These are phyloP conservation scores for Phytopythium ostracodes DNA, from an alignment of 352 stramenopile genomes.

Conservation along the genomic window DNA sequence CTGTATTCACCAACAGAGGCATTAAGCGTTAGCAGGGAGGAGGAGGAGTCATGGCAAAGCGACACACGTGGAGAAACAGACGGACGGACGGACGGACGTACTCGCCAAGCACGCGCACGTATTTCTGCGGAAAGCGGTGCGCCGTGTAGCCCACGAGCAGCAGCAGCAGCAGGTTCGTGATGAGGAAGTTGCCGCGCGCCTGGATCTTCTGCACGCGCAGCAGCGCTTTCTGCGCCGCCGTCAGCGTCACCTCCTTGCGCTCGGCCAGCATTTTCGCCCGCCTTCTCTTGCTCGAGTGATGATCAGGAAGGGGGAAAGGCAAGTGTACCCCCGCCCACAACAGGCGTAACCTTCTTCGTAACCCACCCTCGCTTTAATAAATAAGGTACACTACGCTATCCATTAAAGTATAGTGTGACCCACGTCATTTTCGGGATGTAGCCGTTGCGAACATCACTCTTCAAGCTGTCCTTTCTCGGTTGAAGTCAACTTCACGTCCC, in stretches of 20 bases:
- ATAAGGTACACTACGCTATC: too few relatives aligned
- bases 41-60: neutral
- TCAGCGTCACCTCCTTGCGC: conserved; percentile 4
- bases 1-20: conserved; percentile 17
- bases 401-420: neutral
- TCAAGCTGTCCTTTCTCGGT: neutral
- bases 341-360: neutral
- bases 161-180: conserved; percentile 48
- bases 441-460: neutral
- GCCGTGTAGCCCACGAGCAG: conserved; percentile 52
- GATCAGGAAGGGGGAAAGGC: too few relatives aligned
- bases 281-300: neutral
- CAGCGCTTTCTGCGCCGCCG: conserved; percentile 36
- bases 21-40: conserved; percentile 10
- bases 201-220: conserved; percentile 45
- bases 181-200: conserved; percentile 35
- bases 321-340: too few relatives aligned
- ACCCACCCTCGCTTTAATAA: too few relatives aligned
- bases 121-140: conserved; percentile 57
- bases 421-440: neutral
- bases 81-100: conserved; percentile 28
- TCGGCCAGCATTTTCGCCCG: neutral
- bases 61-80: neutral
- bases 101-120: conserved; percentile 62
- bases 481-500: neutral